A percentile compares a stretch with the other conserved stretches of the same genome.
These are phyloP conservation scores for Aureobasidium sp. DNA, from an alignment of 2,329 filamentous ascomycete species.

Conservation along the genomic window DNA sequence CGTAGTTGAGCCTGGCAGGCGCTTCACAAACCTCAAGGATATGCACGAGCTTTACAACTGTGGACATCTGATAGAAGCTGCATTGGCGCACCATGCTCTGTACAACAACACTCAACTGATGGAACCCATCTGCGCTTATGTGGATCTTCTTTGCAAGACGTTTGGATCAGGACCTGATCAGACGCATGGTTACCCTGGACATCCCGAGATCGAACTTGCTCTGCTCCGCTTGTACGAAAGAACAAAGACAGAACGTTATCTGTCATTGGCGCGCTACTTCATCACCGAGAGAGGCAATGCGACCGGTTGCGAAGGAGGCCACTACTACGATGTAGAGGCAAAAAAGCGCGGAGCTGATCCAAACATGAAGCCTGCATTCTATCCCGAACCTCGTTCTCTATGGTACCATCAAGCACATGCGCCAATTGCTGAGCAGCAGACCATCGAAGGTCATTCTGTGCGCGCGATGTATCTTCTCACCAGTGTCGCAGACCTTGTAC, in stretches of 20 bases:
- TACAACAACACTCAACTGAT: conserved; percentile 48
- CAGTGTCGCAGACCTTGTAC: conserved; percentile 50
- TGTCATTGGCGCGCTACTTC: conserved; percentile 50
- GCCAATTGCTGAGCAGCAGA: conserved; percentile 48
- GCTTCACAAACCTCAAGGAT: conserved; percentile 54
- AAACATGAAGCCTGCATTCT: conserved; percentile 22
- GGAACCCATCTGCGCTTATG: conserved; percentile 48
- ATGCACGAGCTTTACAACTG: conserved; percentile 59
- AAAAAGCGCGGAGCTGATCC: conserved; percentile 44
- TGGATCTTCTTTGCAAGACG: conserved; percentile 43
- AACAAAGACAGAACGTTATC: conserved; percentile 34
- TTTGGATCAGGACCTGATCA: conserved; percentile 48
- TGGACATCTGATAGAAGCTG: conserved; percentile 56
- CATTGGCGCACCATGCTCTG: conserved; percentile 48
- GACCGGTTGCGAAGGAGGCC: conserved; percentile 41
- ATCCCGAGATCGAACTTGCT: conserved; percentile 50
- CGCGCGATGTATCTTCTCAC: conserved; percentile 56
- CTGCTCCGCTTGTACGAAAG: conserved; percentile 40
- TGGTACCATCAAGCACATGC: conserved; percentile 52
- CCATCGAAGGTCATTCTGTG: conserved; percentile 54
- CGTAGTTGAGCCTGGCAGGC: conserved; percentile 48
- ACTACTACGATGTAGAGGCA: conserved; percentile 51
- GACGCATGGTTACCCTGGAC: conserved; percentile 54
- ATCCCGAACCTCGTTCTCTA: conserved; percentile 25
- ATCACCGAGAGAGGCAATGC: conserved; percentile 52